Percentiles rank a stretch among this genome's conserved stretches.
phyloP scores from a whole-genome alignment of 768 basidiomycete species.

The Boletales sp. region DNA sequence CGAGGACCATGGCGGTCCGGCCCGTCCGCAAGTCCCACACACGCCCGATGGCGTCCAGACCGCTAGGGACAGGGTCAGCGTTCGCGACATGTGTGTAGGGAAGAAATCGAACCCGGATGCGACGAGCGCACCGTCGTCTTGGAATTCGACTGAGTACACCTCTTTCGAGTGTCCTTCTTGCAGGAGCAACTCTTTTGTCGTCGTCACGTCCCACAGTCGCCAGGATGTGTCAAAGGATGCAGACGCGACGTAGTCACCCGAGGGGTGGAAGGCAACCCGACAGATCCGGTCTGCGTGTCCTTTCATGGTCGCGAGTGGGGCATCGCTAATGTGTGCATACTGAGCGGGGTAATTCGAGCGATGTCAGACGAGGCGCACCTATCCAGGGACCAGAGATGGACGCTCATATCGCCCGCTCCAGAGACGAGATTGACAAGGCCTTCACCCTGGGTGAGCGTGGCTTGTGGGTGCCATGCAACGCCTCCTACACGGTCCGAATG shows the following conservation, averaged over 20 bases:
- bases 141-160: constrained; percentile 94
- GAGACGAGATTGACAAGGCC: constrained; percentile 81
- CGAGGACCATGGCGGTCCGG: constrained; percentile 94
- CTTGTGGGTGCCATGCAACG: constrained; percentile 95
- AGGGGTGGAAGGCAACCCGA: constrained; percentile 94
- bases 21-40: constrained; percentile 98
- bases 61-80: constrained; percentile 44
- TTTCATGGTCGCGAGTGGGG: constrained; percentile 78
- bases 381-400: constrained; percentile 87
- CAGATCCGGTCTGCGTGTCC: constrained; percentile 92
- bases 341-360: constrained; percentile 4
- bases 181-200: constrained; percentile 73
- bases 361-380: constrained; percentile 45
- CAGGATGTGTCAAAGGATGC: constrained; percentile 98
- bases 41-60: constrained; percentile 93
- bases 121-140: constrained; percentile 88
- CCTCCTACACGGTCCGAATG: constrained; percentile 92
- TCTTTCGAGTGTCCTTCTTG: constrained; percentile 99
- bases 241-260: constrained; percentile 88
- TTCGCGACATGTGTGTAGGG: background rate
- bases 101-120: constrained; percentile 71
- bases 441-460: constrained; percentile 67
- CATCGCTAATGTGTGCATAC: constrained; percentile 51
- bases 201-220: constrained; percentile 92
- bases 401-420: constrained; percentile 81